Conservation (phyloP, 106 monocot species). For the Dioscorea zingiberensis region DNA sequence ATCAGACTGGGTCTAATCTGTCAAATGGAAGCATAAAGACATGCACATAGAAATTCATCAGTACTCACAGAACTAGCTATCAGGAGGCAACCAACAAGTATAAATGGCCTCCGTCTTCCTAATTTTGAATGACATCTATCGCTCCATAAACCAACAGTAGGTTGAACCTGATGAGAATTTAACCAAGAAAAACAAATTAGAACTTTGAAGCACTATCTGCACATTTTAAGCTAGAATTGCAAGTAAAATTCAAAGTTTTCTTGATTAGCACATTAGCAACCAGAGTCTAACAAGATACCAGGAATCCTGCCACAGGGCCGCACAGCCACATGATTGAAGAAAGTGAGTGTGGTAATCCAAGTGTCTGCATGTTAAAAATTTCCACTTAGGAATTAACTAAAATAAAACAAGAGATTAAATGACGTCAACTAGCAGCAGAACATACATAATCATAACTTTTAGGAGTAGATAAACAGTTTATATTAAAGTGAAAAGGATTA, state of each 20-base stretch:
- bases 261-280: too few relatives aligned
- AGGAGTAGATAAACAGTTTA: too few relatives aligned
- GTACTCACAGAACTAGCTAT: constrained; percentile 54
- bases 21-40: not conserved
- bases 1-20: too few relatives aligned
- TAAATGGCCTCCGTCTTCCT: constrained; percentile 66
- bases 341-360: constrained; percentile 39
- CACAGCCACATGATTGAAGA: constrained; percentile 55
- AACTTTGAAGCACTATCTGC: too few relatives aligned
- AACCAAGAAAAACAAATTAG: not conserved
- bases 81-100: constrained; percentile 42
- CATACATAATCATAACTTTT: too few relatives aligned
- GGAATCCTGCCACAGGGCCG: constrained; percentile 41
- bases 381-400: too few relatives aligned
- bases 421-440: too few relatives aligned
- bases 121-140: constrained; percentile 53
- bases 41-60: not conserved
- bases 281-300: constrained; percentile 19
- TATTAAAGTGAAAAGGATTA: too few relatives aligned
- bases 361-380: constrained; percentile 26
- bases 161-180: constrained; percentile 46
- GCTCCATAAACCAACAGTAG: constrained; percentile 55
- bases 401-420: too few relatives aligned
- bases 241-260: too few relatives aligned
- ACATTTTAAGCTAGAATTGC: too few relatives aligned